These are phyloP conservation scores for Kodamaea sagamina DNA, from an alignment of 805 yeast genomes.

Conservation along the genomic window DNA sequence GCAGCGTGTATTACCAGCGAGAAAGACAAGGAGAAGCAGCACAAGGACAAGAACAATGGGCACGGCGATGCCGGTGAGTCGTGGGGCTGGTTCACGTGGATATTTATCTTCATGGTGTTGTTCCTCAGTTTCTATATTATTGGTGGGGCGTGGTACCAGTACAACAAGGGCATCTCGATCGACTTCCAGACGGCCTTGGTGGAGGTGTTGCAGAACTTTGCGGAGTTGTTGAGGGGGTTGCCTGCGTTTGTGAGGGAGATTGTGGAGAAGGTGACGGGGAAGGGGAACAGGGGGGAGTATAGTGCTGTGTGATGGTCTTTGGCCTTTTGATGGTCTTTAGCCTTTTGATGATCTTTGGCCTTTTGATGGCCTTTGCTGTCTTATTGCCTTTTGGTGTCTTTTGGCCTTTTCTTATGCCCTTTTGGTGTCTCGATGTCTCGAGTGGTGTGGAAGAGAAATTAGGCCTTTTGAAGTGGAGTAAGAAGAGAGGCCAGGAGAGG, in stretches of 20 bases:
- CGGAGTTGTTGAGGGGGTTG: constrained; percentile 56
- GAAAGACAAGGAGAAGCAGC: constrained; percentile 29
- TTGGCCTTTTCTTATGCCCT: too few relatives aligned
- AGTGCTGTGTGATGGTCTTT: constrained; percentile 84
- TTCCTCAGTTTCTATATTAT: constrained; percentile 70
- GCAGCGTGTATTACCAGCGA: constrained; percentile 44
- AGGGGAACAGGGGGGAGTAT: constrained; percentile 78
- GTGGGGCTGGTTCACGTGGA: constrained; percentile 83
- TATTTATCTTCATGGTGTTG: constrained; percentile 72
- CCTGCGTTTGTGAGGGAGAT: constrained; percentile 73
- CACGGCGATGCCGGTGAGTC: constrained; percentile 40
- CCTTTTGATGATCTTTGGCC: too few relatives aligned
- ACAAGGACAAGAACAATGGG: constrained; percentile 20
- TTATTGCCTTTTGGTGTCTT: too few relatives aligned
- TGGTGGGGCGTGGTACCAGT: constrained; percentile 74
- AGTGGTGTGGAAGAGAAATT: too few relatives aligned
- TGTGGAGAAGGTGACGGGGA: constrained; percentile 62
- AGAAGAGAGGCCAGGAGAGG: too few relatives aligned
- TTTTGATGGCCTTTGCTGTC: too few relatives aligned
- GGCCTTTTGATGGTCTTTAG: too few relatives aligned
- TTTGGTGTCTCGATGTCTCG: too few relatives aligned
- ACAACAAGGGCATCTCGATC: constrained; percentile 67
- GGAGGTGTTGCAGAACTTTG: constrained; percentile 69
- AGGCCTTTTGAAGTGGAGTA: too few relatives aligned
- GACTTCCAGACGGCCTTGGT: constrained; percentile 72